Base-by-base conservation (phyloP, 1,139 yeast genomes). In the Geotrichum phurueaensis region DNA sequence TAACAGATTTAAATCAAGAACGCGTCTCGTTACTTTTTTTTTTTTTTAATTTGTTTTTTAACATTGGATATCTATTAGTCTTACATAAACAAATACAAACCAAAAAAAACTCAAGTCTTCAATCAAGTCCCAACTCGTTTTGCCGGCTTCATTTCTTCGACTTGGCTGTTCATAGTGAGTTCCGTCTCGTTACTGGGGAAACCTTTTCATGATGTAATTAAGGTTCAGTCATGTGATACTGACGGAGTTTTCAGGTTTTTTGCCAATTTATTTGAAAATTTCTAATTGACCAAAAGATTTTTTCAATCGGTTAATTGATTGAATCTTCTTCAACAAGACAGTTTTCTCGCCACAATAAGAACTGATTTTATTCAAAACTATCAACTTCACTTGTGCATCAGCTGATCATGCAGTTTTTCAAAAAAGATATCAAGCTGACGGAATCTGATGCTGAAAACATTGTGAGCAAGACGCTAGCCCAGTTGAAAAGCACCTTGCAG, bases 401-500 rank as follows among this genome's bases (percentile, higher is more conserved):
- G 6, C 20, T 10, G 20, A 39, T 15, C 22, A 58, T 54, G 60
- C 47, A 15, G 5, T 47, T 50, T 13, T 33, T 51, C 29, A 33
- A 31, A 7, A 50, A 48, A 9, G 29, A 39, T 20, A 51, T 65
- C 20, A 53, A 53, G 31, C 67, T 64, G 50, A 60, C 65, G 9
- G 57, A 61, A n/a, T 51, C 52, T 4, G 70, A 67, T 60, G 62
- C 64, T 4, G 56, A 61, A 22, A 50, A 33, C 10, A 60, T 68
- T n/a, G 62, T 68, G 13, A 39, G 59, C 23, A 58, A 59, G 49
- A 59, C 64, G 1, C 53, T 63, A 33, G 59, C 39, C 18, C 57
- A 63, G 13, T 25, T 67, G 13, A 57, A 60, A 20, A 25, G 36
- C n/a, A 50, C 47, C 13, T 53, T 65, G 9, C 62, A 58, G 20